Evolutionary conservation across 192 early-diverging fungal genomes (phyloP).

Genomic region (Gonapodya prolifera): DNA sequence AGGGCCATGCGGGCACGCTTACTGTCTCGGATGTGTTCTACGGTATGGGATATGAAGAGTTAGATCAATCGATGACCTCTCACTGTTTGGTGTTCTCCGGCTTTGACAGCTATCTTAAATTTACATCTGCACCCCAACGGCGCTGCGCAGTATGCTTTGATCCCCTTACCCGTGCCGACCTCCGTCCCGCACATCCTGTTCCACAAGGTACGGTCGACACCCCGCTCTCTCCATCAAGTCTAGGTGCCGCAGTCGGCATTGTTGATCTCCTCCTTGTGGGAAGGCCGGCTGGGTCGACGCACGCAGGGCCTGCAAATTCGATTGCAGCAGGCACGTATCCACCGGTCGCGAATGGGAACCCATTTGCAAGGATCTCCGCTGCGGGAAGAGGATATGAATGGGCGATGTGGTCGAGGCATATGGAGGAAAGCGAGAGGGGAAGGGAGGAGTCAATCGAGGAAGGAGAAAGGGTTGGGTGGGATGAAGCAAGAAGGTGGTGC

Average conservation of each 20-base stretch:
- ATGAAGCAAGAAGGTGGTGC: not conserved
- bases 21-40: not conserved
- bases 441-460: not conserved
- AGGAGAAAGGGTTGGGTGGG: not conserved
- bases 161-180: not conserved
- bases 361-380: not conserved
- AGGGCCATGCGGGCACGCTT: not conserved
- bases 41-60: not conserved
- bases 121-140: not conserved
- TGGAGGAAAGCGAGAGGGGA: not conserved
- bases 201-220: not conserved
- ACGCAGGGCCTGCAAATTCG: not conserved
- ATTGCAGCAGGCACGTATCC: not conserved
- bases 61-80: not conserved
- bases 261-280: not conserved
- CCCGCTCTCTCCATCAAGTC: not conserved
- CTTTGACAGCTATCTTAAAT: not conserved
- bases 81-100: not conserved
- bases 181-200: not conserved
- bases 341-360: not conserved
- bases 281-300: not conserved
- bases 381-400: not conserved
- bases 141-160: not conserved
- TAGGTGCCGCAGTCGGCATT: not conserved
- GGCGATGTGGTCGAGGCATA: not conserved